Base-by-base conservation (phyloP, 2,329 filamentous ascomycete species). In the Colletotrichum coccodes region DNA sequence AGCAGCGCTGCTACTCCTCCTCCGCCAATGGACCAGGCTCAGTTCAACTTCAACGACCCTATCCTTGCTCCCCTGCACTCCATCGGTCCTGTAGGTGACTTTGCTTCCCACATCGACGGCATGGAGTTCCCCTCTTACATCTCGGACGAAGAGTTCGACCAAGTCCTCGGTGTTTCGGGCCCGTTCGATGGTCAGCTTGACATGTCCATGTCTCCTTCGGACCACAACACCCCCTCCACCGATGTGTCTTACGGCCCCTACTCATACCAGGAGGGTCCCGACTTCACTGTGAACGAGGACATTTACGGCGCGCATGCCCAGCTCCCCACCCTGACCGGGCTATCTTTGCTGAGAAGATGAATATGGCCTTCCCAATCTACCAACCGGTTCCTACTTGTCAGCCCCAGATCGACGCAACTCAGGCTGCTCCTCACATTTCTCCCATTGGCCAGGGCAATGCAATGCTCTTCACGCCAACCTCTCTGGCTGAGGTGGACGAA, bases 381-480 rank as follows among this genome's bases (percentile, higher is more conserved):
- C 56, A 63, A 5, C 72, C 75, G 5, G 73, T 78, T 6, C 79
- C 84, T 16, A 73, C 84, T 46, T 82, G 78, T 74, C 80, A 80
- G 36, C 79, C 80, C n/a, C 76, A 73, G 67, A 71, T 70, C 53
- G 65, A 64, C 76, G 73, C 71, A 72, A 72, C 68, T 72, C 72
- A 75, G 66, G 73, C 73, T 36, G 78, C 81, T 36, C 80, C 84
- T 30, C 90, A 93, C 70, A 86, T 94, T 70, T 94, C 92, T 4
- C 91, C 91, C 9, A 84, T 85, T 61, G 92, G 90, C 6, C 91
- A 93, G 73, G 86, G 87, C 40, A 90, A 91, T 68, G 82, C 89
- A 1, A 92, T 93, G 81, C 85, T 94, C 36, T 92, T 86, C 79
- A 92, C 91, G 11, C 90, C 92, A 54, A 85, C 85, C 47, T 90